Evolutionary conservation across 2,329 filamentous ascomycete species (phyloP), one percentile per base, ranked within the genome.

Genomic region (Epichloe bromicola): DNA sequence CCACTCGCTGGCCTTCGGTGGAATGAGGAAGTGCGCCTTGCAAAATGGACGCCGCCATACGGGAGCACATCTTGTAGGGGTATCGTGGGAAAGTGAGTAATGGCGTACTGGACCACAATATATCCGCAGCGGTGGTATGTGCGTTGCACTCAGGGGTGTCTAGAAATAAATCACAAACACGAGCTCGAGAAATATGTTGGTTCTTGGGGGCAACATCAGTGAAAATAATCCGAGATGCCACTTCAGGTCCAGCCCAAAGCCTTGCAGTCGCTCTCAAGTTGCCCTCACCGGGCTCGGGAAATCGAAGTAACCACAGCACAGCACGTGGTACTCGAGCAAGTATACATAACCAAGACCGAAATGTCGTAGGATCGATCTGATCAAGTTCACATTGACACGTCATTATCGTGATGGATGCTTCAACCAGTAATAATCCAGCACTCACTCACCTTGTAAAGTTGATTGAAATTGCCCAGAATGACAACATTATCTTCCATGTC

Each of bases 121-220:
- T 85, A 62, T 98, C 93, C 12, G 93, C 94, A 2, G 93, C 93
- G 1, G 93, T 98, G 1, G 93, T 98, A 66, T 98, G 93, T 1
- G 90, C 93, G 63, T 98, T 98, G 69, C 93, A 98, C 67, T 98
- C 93, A 1, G 93, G 90, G 0, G 93, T 98, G 67, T 98, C 93
- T 14, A 98, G 79, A 63, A 98, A 97, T 6, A 98, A 73, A 68
- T 98, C 93, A 63, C 91, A 91, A 30, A 98, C 81, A 20, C 90
- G 82, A 5, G 93, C 93, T 36, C 93, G 83, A 6, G 88, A 85
- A 57, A 98, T 98, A 66, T 98, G 93, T 57, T 90, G 82, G 58
- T 87, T 85, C 66, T 98, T 98, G 4, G 91, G 91, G 0, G 93
- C 93, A 12, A 98, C 93, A 63, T 98, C 93, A 5, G 93, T 98